Conservation (phyloP, 2,329 filamentous ascomycete genomes). For the Fusarium mexicanum region DNA sequence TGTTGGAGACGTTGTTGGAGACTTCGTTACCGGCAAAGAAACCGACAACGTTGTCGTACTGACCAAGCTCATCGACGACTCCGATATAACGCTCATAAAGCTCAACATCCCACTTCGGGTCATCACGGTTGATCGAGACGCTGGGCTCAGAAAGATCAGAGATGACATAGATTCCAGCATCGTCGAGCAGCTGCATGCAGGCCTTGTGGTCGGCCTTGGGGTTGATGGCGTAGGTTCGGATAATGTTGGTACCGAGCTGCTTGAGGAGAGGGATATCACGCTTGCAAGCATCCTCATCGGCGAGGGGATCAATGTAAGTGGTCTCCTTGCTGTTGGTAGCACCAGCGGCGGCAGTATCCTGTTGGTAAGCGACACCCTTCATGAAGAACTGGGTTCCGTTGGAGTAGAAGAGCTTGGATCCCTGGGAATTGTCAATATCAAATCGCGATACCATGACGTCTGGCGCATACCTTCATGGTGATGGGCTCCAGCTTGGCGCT, state of each 20-base stretch:
- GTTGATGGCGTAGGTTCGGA: slow-evolving; percentile 95
- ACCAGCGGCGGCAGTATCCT: slow-evolving; percentile 72
- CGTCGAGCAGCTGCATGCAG: slow-evolving; percentile 85
- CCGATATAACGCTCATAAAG: slow-evolving; percentile 83
- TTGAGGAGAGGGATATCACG: slow-evolving; percentile 86
- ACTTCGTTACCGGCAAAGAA: slow-evolving; percentile 99
- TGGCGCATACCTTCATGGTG: slow-evolving; percentile 71
- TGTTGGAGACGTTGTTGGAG: slow-evolving; percentile 89
- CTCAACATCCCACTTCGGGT: slow-evolving; percentile 79
- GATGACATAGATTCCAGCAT: slow-evolving; percentile 93
- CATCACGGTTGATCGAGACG: slow-evolving; percentile 84
- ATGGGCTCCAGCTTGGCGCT: slow-evolving; percentile 64
- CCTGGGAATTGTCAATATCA: slow-evolving; percentile 52
- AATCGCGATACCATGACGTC: not conserved
- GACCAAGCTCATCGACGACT: slow-evolving; percentile 82
- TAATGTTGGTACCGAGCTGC: slow-evolving; percentile 86
- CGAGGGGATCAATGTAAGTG: slow-evolving; percentile 83
- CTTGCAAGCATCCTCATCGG: slow-evolving; percentile 75
- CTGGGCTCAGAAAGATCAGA: slow-evolving; percentile 87
- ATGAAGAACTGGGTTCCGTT: slow-evolving; percentile 78
- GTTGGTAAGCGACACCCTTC: slow-evolving; percentile 94
- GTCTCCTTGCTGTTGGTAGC: slow-evolving; percentile 54
- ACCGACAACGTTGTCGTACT: slow-evolving; percentile 91
- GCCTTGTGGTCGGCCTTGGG: slow-evolving; percentile 78
- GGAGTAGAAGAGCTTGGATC: slow-evolving; percentile 90